Percentiles rank a stretch among this genome's conserved stretches.
Conservation (phyloP, 2,329 filamentous ascomycete genomes). For the Penicillium corylophilum region DNA sequence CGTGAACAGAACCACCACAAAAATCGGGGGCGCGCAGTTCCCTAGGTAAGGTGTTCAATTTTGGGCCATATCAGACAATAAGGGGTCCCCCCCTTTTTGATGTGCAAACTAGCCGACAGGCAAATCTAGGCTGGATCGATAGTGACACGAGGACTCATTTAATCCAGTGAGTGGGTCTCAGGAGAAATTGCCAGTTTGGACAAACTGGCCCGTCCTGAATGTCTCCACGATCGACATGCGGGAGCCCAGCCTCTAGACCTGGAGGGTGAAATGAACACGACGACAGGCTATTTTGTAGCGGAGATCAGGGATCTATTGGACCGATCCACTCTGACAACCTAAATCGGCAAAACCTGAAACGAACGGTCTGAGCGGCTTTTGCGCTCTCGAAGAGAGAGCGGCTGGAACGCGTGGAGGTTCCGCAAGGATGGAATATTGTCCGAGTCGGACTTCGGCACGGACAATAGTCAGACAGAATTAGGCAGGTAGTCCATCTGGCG, state of each 20-base stretch:
- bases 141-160: neutral
- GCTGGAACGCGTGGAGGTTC: neutral
- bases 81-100: neutral
- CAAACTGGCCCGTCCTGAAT: slow-evolving; percentile 10
- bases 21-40: neutral
- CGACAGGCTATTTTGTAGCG: neutral
- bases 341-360: neutral
- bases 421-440: neutral
- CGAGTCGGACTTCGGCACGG: neutral
- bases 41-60: neutral
- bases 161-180: slow-evolving; percentile 1
- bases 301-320: neutral
- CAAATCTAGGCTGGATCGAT: neutral
- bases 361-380: neutral
- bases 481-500: too few species aligned
- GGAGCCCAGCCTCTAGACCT: neutral
- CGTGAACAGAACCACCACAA: neutral
- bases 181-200: slow-evolving; percentile 14
- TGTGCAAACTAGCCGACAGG: too few species aligned
- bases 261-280: neutral
- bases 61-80: neutral
- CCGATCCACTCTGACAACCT: neutral
- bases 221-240: slow-evolving; percentile 14
- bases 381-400: neutral
- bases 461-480: neutral